phyloP scores from a whole-genome alignment of 2,329 filamentous ascomycete species.

The Ilyonectria robusta region DNA sequence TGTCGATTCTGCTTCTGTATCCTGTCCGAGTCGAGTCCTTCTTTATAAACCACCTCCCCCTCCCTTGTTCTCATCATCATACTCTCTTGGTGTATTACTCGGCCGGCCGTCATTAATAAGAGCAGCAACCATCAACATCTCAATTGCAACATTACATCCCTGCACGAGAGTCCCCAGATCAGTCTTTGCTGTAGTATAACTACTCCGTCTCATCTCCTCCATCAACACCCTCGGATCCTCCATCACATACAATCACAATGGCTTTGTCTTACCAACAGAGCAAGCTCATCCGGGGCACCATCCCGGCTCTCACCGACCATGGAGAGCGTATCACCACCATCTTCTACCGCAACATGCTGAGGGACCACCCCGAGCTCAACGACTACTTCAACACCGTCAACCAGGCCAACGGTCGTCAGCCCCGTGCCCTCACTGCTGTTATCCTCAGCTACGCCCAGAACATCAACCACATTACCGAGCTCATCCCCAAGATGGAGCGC shows the following conservation, averaged over 20 bases:
- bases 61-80: slow-evolving; percentile 4
- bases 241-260: slow-evolving; percentile 45
- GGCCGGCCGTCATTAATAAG: slow-evolving; percentile 4
- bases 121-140: background rate
- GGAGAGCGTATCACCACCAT: slow-evolving; percentile 77
- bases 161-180: slow-evolving; percentile 12
- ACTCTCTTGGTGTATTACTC: slow-evolving; percentile 12
- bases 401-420: slow-evolving; percentile 54
- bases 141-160: slow-evolving; percentile 13
- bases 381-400: slow-evolving; percentile 75
- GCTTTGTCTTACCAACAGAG: slow-evolving; percentile 69
- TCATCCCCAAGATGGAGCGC: slow-evolving; percentile 67
- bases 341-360: slow-evolving; percentile 80
- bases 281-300: slow-evolving; percentile 77
- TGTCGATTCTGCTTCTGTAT: slow-evolving; percentile 23
- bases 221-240: slow-evolving; percentile 3
- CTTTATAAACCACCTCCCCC: slow-evolving; percentile 11
- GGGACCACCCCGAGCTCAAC: slow-evolving; percentile 75
- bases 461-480: slow-evolving; percentile 73
- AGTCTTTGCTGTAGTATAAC: slow-evolving; percentile 13
- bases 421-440: slow-evolving; percentile 53
- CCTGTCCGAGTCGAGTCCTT: slow-evolving; percentile 26
- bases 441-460: slow-evolving; percentile 80
- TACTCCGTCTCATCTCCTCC: slow-evolving; percentile 9
- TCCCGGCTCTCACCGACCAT: slow-evolving; percentile 77